Conservation (phyloP, 2,329 filamentous ascomycete genomes). For the Cytospora piceae region DNA sequence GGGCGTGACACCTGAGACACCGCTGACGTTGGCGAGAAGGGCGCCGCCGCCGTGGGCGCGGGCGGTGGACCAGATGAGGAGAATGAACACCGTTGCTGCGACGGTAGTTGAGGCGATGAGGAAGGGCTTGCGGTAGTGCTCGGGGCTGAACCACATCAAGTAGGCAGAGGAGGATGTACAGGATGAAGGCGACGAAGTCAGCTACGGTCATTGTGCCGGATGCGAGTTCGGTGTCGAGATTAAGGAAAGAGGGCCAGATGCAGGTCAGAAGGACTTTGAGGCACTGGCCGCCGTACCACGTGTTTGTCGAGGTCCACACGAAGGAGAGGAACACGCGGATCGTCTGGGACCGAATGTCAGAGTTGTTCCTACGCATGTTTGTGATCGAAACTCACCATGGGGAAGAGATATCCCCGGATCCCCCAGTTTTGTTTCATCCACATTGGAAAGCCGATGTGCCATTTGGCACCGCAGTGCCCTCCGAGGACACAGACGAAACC, state of each 20-base stretch:
- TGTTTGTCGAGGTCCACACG: conserved; percentile 36
- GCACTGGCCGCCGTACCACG: conserved; percentile 37
- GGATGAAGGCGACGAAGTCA: conserved; percentile 47
- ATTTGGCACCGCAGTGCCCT: conserved; percentile 37
- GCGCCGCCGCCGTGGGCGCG: conserved; percentile 45
- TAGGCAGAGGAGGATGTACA: conserved; percentile 49
- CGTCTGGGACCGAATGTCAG: not conserved
- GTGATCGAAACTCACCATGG: conserved; percentile 15
- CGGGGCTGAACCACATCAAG: conserved; percentile 50
- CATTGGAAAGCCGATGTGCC: conserved; percentile 38
- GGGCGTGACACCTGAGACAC: conserved; percentile 32
- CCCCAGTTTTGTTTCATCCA: conserved; percentile 37
- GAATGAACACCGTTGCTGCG: conserved; percentile 44
- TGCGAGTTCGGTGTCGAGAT: not conserved
- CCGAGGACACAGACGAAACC: conserved; percentile 36
- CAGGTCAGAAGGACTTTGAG: conserved; percentile 33
- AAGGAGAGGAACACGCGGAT: conserved; percentile 34
- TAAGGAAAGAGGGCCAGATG: conserved; percentile 24
- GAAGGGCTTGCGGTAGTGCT: conserved; percentile 48
- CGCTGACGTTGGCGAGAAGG: conserved; percentile 42
- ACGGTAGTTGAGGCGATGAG: conserved; percentile 43
- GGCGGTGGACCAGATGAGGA: conserved; percentile 48
- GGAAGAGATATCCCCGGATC: conserved; percentile 36
- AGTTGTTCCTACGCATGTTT: not conserved
- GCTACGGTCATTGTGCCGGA: conserved; percentile 45